Percentiles rank a stretch among this genome's conserved stretches.
These are phyloP conservation scores for Wickerhamomyces kurtzmanii DNA, from an alignment of 805 yeast species.

Conservation along the genomic window DNA sequence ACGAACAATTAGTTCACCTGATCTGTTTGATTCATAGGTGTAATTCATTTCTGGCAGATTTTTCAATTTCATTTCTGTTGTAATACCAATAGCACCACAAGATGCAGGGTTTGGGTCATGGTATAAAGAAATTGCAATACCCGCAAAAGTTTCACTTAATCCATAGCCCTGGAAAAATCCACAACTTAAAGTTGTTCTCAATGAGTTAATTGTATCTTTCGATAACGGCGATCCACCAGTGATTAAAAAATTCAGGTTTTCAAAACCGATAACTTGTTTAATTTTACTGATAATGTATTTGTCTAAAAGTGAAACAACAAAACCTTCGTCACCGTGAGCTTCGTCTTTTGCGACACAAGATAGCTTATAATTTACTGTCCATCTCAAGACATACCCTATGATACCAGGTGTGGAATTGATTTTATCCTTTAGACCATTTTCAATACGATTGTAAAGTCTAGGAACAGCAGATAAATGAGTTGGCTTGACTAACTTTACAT, in stretches of 20 bases:
- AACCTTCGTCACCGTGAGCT: slow-evolving; percentile 27
- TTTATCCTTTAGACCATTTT: slow-evolving; percentile 45
- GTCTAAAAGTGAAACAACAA: slow-evolving; percentile 24
- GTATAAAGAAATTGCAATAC: slow-evolving; percentile 33
- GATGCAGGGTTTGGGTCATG: slow-evolving; percentile 41
- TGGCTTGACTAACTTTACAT: slow-evolving; percentile 46
- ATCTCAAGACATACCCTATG: slow-evolving; percentile 29
- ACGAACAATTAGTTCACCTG: slow-evolving; percentile 54
- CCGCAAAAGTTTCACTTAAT: slow-evolving; percentile 64
- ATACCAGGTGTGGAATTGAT: slow-evolving; percentile 32
- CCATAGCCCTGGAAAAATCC: slow-evolving; percentile 69
- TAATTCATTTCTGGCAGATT: slow-evolving; percentile 60
- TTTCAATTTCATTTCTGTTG: slow-evolving; percentile 47
- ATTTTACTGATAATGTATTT: slow-evolving; percentile 30
- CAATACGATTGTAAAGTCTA: slow-evolving; percentile 51
- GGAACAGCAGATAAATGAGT: slow-evolving; percentile 49
- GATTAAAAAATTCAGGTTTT: slow-evolving; percentile 26
- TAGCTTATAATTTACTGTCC: slow-evolving; percentile 31
- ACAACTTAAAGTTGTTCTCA: slow-evolving; percentile 50
- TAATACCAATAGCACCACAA: slow-evolving; percentile 48
- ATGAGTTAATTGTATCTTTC: slow-evolving; percentile 46
- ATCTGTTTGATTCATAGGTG: slow-evolving; percentile 27
- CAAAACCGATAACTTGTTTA: slow-evolving; percentile 36
- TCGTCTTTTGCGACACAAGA: slow-evolving; percentile 21
- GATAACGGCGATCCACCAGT: slow-evolving; percentile 69